phyloP scores from a whole-genome alignment of 345 rosid species.

The Salix purpurea region DNA sequence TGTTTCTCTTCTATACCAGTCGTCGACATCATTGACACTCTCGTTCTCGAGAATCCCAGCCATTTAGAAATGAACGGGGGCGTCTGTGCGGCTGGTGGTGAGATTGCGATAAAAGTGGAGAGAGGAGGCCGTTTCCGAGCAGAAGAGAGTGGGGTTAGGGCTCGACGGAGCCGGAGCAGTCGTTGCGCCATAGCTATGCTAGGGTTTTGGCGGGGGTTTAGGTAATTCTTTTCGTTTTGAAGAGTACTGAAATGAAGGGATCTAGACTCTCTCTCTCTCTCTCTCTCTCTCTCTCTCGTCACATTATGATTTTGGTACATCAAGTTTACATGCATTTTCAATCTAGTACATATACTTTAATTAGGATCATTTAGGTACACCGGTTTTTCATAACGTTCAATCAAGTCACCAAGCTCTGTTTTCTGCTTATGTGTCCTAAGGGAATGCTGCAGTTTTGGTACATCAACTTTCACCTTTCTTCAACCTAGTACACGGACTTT shows the following conservation, averaged over 20 bases:
- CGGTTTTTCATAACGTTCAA: no score
- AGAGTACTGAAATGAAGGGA: no score
- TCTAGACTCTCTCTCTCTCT: neutral
- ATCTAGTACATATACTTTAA: no score
- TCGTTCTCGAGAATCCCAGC: conserved; percentile 10
- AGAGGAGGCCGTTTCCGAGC: conserved; percentile 29
- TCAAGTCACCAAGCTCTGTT: neutral
- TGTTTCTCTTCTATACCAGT: neutral
- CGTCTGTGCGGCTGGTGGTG: neutral
- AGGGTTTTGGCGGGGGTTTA: neutral
- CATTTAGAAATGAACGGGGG: neutral
- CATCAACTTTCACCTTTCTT: neutral
- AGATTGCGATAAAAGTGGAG: neutral
- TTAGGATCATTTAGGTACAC: no score
- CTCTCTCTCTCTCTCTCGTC: no score
- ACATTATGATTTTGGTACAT: no score
- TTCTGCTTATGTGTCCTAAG: neutral
- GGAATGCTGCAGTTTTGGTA: neutral
- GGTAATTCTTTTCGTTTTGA: neutral
- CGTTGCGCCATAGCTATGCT: conserved; percentile 37
- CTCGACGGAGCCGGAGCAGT: conserved; percentile 55
- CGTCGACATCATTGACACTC: conserved; percentile 2
- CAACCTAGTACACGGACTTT: neutral
- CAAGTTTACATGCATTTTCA: no score
- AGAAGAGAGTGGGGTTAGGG: conserved; percentile 25